Evolutionary conservation across 768 basidiomycete genomes (phyloP), one percentile per base, ranked within the genome.

Genomic region (Xerocomellus chrysenteron): DNA sequence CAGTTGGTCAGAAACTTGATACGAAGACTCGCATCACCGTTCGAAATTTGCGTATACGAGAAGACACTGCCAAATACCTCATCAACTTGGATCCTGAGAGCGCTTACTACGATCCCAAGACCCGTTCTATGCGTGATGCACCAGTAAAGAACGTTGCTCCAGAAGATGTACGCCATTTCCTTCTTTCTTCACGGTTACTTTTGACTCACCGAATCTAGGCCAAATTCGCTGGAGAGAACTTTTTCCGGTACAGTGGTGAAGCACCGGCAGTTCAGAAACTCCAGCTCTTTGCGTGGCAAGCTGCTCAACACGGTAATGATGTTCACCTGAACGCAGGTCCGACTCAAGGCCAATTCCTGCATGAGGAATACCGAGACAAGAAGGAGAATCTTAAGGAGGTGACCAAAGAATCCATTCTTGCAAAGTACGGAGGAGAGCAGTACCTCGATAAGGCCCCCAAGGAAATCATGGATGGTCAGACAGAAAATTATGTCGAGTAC

Each of bases 71-170:
- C 11, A 99, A 99, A 71, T 99, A 99, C 70, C 82, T 99, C 68
- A 90, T 96, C 72, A 99, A 98, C 70, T 72, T 99, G 71, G 94
- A 98, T 72, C 89, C 90, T 1, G 88, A 92, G 0, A 94, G 91
- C 65, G 97, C 97, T 10, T 98, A 98, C 76, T 99, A 99, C 69
- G 97, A 99, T 68, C 97, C 97, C 46, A 99, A 99, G 78, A 98
- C 97, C 13, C 88, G 97, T 67, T 98, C 96, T 8, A 99, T 99
- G 97, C 89, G 97, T 74, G 97, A 99, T 67, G 95, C 96, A 41
- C 97, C 96, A 0, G 57, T 86, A 14, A 84, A 83, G 69, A 82
- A 85, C 62, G 77, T 91, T 26, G 78, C 85, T 7, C 75, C 91
- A n/a, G 94, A 96, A 73, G 96, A 98, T 66, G 94, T 95, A 68